Evolutionary conservation across 1,139 yeast genomes (phyloP).

Genomic region (Nadsonia commutata): DNA sequence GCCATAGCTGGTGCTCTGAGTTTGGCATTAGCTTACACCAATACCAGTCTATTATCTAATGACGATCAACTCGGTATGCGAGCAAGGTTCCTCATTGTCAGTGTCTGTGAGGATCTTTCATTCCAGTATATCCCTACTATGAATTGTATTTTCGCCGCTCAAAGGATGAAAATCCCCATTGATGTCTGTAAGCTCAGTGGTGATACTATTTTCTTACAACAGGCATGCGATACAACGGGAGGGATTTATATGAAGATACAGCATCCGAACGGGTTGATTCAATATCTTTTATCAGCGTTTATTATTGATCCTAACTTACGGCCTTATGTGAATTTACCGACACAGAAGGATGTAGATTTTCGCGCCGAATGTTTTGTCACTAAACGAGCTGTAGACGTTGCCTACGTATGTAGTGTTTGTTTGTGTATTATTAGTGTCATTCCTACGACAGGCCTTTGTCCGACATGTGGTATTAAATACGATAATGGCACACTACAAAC

Average conservation of each 20-base stretch:
- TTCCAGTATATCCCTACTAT: conserved; percentile 82
- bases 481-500: conserved; percentile 43
- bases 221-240: conserved; percentile 88
- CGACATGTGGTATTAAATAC: conserved; percentile 53
- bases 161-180: conserved; percentile 75
- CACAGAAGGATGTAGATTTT: conserved; percentile 78
- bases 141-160: conserved; percentile 95
- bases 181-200: conserved; percentile 79
- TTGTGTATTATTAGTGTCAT: conserved; percentile 43
- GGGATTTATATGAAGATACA: conserved; percentile 70
- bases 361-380: conserved; percentile 90
- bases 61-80: conserved; percentile 44
- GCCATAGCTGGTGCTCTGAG: conserved; percentile 70
- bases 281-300: conserved; percentile 46
- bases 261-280: conserved; percentile 69
- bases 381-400: conserved; percentile 78
- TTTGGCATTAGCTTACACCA: conserved; percentile 64
- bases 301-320: conserved; percentile 76
- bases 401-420: conserved; percentile 92
- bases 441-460: conserved; percentile 41
- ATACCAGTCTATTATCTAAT: conserved; percentile 25
- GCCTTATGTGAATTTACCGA: conserved; percentile 61
- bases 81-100: conserved; percentile 57
- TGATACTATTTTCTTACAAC: conserved; percentile 77
- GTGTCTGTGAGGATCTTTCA: conserved; percentile 47